Evolutionary conservation across 345 rosid genomes (phyloP), one percentile per base, ranked within the genome.

Genomic region (Raphanus sativus): DNA sequence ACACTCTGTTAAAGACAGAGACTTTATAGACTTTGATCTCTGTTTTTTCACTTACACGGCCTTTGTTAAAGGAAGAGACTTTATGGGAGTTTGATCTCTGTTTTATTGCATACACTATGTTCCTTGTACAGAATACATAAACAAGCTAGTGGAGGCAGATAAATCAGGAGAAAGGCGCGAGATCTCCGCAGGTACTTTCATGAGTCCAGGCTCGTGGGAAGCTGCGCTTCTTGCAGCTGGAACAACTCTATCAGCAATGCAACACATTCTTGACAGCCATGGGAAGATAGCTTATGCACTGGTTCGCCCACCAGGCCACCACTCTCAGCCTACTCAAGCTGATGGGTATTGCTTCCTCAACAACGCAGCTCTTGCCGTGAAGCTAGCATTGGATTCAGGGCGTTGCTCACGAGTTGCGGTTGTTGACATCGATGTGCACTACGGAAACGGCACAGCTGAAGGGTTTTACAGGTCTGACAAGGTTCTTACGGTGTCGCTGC

Each of bases 251-350:
- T 87, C 91, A 21, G 96, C 96, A 5, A 89, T 91, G 98, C 83
- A 87, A 76, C 84, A 86, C 74, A 55, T 94, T 67, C 93, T 90
- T 28, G 86, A 87, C 10, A 84, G 87, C 8, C 79, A 84, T 65
- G 97, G 91, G 3, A 87, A 61, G 92, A 12, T 91, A 26, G 85
- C 89, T 3, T 91, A 88, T 78, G 86, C 97, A 21, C 73, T 94
- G 66, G 97, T 97, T 29, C 90, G 97, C 34, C 96, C 97, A 70
- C 98, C 97, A 0, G 98, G 97, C n/a, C 97, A 94, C 82, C 98
- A 94, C 67, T 85, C 98, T 58, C 97, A 91, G 83, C 96, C 96
- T 64, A 85, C 83, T 73, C 93, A 76, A 79, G 93, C 97, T 0
- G 98, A 94, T 25, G 98, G 98, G 9, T 94, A 90, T 73, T 91